phyloP scores from a whole-genome alignment of 495 filamentous ascomycete genomes.

The Annulohypoxylon maeteangense region DNA sequence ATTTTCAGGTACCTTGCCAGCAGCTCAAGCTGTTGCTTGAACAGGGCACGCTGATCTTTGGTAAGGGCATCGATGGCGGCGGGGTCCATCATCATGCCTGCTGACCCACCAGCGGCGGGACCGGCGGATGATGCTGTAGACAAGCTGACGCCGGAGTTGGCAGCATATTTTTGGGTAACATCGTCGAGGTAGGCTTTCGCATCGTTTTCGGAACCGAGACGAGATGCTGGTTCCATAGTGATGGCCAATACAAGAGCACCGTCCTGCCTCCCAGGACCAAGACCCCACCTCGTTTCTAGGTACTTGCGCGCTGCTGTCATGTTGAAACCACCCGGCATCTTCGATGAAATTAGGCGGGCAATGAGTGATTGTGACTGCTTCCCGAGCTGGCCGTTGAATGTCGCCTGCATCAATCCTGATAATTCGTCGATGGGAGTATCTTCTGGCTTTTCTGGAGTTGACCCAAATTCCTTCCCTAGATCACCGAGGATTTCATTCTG shows the following conservation, averaged over 20 bases:
- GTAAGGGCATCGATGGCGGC: slow-evolving; percentile 96
- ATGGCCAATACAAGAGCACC: slow-evolving; percentile 88
- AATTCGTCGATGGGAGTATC: slow-evolving; percentile 96
- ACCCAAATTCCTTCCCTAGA: slow-evolving; percentile 97
- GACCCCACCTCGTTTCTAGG: slow-evolving; percentile 91
- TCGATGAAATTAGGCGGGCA: slow-evolving; percentile 93
- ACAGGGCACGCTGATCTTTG: slow-evolving; percentile 91
- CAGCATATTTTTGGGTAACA: slow-evolving; percentile 87
- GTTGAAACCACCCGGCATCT: slow-evolving; percentile 99
- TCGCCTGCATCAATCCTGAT: slow-evolving; percentile 93
- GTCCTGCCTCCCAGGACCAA: slow-evolving; percentile 89
- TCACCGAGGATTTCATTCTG: slow-evolving; percentile 97
- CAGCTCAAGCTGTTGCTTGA: slow-evolving; percentile 97
- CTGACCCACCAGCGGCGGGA: slow-evolving; percentile 75
- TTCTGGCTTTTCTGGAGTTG: slow-evolving; percentile 97
- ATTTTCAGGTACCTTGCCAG: slow-evolving; percentile 96
- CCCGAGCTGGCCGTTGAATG: slow-evolving; percentile 96
- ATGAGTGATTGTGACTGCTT: slow-evolving; percentile 96
- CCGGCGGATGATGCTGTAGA: slow-evolving; percentile 76
- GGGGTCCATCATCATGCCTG: slow-evolving; percentile 99
- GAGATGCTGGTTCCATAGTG: slow-evolving; percentile 89
- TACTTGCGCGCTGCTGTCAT: slow-evolving; percentile 95
- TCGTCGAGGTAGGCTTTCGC: slow-evolving; percentile 92
- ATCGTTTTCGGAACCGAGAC: slow-evolving; percentile 87
- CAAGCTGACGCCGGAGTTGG: slow-evolving; percentile 83